Percentiles rank a stretch among this genome's conserved stretches.
Conservation (phyloP, 108 stramenopile genomes). For the Asterionellopsis glacialis region DNA sequence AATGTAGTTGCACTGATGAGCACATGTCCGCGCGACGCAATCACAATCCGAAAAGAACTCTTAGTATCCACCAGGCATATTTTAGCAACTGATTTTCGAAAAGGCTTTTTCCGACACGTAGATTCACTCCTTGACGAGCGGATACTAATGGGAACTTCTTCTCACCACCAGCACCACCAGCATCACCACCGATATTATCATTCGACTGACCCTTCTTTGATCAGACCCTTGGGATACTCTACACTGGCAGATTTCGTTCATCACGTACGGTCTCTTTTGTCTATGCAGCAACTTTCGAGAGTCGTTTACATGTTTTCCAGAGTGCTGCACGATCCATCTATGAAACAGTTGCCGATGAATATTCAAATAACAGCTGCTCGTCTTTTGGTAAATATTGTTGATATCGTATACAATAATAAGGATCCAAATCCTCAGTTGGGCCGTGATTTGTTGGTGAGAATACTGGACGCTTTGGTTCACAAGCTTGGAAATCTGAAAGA, state of each 20-base stretch:
- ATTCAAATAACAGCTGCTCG: slow-evolving; percentile 88
- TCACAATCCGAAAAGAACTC: slow-evolving; percentile 82
- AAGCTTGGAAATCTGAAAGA: slow-evolving; percentile 77
- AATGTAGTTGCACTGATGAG: slow-evolving; percentile 79
- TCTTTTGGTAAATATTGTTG: slow-evolving; percentile 84
- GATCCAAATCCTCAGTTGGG: slow-evolving; percentile 74
- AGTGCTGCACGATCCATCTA: slow-evolving; percentile 77
- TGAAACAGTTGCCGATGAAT: slow-evolving; percentile 58
- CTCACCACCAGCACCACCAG: slow-evolving; percentile 9
- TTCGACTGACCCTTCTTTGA: slow-evolving; percentile 45
- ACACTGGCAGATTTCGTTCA: slow-evolving; percentile 89
- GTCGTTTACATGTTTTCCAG: slow-evolving; percentile 85
- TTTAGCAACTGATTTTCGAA: slow-evolving; percentile 85
- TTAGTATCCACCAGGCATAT: slow-evolving; percentile 89
- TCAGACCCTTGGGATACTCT: slow-evolving; percentile 87
- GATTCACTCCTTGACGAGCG: slow-evolving; percentile 90
- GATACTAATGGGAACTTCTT: slow-evolving; percentile 47
- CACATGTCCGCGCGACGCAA: slow-evolving; percentile 76
- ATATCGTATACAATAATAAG: slow-evolving; percentile 79
- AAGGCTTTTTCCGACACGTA: slow-evolving; percentile 82
- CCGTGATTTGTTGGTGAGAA: slow-evolving; percentile 76
- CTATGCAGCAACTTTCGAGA: slow-evolving; percentile 75
- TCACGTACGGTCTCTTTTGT: slow-evolving; percentile 69
- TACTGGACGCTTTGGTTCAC: slow-evolving; percentile 70
- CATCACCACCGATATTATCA: slow-evolving; percentile 5